A percentile compares a stretch with the other conserved stretches of the same genome.
These are phyloP conservation scores for Avena sativa DNA, from an alignment of 176 grass and related monocot genomes.

Conservation along the genomic window DNA sequence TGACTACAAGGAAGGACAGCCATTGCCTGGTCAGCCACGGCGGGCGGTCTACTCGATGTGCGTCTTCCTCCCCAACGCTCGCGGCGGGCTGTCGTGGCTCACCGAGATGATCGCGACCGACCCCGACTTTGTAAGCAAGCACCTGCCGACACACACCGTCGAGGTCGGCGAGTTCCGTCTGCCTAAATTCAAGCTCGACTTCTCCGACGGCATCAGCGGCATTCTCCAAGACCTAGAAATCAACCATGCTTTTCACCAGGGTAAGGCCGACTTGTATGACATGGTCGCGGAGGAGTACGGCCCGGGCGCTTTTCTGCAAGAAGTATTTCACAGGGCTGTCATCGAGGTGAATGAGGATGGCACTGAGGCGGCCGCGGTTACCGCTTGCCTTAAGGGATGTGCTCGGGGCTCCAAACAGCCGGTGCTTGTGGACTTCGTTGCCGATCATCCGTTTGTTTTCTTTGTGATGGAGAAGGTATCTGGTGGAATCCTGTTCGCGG, in stretches of 20 bases:
- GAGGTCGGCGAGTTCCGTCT: not conserved
- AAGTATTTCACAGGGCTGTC: not conserved
- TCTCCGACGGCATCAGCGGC: not conserved
- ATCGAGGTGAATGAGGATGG: constrained; percentile 14
- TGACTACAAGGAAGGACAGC: too few relatives aligned
- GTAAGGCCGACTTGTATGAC: not conserved
- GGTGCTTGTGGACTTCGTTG: not conserved
- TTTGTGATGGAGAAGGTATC: not conserved
- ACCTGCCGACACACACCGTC: not conserved
- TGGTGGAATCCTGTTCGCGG: not conserved
- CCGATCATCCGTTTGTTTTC: not conserved
- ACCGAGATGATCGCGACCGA: not conserved
- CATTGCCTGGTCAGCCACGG: too few relatives aligned
- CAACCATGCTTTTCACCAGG: not conserved
- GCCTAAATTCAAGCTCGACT: not conserved
- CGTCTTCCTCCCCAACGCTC: not conserved
- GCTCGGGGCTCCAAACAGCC: not conserved
- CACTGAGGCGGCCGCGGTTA: not conserved
- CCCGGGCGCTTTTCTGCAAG: too few relatives aligned
- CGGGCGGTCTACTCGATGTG: too few relatives aligned
- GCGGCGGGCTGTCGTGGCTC: not conserved
- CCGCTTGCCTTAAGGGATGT: not conserved
- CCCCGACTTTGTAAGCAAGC: not conserved
- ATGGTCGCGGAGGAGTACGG: not conserved
- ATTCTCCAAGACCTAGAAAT: not conserved